Evolutionary conservation across 352 stramenopile species (phyloP), one percentile per base, ranked within the genome.

Genomic region (Globisporangium iwayamae): DNA sequence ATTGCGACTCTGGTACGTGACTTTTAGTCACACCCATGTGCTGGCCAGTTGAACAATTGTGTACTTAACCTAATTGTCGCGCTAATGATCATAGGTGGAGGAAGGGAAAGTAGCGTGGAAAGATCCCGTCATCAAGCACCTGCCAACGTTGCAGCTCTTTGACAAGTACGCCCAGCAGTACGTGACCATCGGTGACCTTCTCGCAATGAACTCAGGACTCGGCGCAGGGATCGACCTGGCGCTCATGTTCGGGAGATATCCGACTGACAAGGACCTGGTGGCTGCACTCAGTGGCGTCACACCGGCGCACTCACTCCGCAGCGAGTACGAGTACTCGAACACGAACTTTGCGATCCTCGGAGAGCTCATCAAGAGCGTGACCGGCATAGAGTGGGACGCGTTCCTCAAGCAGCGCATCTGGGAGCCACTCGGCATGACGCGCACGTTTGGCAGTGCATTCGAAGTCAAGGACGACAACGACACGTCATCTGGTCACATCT

Each of bases 311-410:
- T 66, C 71, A 2, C 69, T 89, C 25, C 78, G 79, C 25, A 71
- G 73, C 20, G 75, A 69, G 10, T 80, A 84, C 39, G 79, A 83
- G 60, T 89, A 89, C 62, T 62, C 78, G 30, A 91, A 89, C 47
- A 54, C 75, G 25, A 88, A 89, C 63, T 90, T 84, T 57, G 78
- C 71, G 1, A 81, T 89, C 51, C 63, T 90, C 22, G 82, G 82
- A 0, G 70, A 87, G 64, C 65, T 91, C 18, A 83, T 90, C 51
- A 65, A 81, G 43, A 70, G 57, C n/a, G 69, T 89, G 2, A 79
- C 58, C 6, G 76, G 75, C 0, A 62, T 73, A 20, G 47, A 74
- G 14, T 91, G 83, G 83, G 60, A 84, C 62, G 65, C 64, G 51
- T 89, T 83, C 60, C 60, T 91, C 0, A 66, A 74, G 22, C 60